Conservation (phyloP, 495 filamentous ascomycete species). For the Tuber brumale region DNA sequence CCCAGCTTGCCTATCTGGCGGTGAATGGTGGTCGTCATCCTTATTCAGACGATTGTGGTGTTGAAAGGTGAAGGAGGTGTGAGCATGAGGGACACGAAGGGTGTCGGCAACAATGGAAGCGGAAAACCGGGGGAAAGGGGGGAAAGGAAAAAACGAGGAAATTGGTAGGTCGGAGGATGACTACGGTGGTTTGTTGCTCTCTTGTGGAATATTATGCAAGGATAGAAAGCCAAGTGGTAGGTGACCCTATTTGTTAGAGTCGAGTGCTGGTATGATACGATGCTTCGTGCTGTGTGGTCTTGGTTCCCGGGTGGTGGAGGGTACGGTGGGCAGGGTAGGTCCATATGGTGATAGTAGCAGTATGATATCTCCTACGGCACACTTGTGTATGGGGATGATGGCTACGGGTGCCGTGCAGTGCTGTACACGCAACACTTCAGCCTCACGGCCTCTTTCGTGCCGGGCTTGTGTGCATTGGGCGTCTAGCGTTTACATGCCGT, state of each 20-base stretch:
- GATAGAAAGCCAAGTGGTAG: neutral
- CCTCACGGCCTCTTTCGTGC: slow-evolving; percentile 1
- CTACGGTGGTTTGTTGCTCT: neutral
- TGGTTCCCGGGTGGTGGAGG: neutral
- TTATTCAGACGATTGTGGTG: neutral
- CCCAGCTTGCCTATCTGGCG: slow-evolving; percentile 40
- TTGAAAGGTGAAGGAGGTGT: neutral
- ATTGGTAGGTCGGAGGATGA: neutral
- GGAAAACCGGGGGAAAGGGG: neutral
- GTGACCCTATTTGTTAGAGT: neutral
- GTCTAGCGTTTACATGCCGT: neutral
- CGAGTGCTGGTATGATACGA: neutral
- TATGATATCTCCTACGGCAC: neutral
- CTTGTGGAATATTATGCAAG: neutral
- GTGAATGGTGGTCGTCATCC: slow-evolving; percentile 41
- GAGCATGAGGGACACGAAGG: neutral
- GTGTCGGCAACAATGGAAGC: neutral
- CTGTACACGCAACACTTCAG: neutral
- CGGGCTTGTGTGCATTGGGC: neutral
- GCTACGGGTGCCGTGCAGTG: neutral
- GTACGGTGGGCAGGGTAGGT: neutral
- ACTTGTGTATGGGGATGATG: neutral
- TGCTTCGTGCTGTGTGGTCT: neutral
- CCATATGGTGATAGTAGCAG: neutral
- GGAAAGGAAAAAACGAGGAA: neutral